phyloP scores from a whole-genome alignment of 345 rosid species.

The Citropsis articulata region DNA sequence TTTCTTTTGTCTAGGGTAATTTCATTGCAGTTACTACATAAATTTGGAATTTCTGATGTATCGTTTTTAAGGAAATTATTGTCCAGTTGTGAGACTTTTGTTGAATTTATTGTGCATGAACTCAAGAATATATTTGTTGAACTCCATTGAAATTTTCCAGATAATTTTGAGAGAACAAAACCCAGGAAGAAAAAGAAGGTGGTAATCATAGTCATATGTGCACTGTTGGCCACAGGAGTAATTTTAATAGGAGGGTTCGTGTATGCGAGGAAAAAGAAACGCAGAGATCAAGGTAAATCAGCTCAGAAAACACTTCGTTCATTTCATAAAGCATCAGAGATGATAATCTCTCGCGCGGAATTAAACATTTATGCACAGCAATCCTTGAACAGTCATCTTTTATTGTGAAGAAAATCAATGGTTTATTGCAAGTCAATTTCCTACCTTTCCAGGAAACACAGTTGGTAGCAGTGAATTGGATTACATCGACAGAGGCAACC shows the following conservation, averaged over 20 bases:
- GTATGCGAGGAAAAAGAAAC: background rate
- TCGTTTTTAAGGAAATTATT: background rate
- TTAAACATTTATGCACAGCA: background rate
- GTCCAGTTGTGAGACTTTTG: background rate
- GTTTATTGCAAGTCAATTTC: too few relatives aligned
- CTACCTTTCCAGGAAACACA: background rate
- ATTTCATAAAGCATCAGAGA: background rate
- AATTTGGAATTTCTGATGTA: background rate
- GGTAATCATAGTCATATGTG: background rate
- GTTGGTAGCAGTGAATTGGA: background rate
- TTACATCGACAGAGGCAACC: slow-evolving; percentile 3
- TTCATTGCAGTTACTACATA: background rate
- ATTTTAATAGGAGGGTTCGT: background rate
- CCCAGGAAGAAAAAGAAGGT: background rate
- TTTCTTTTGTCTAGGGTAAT: background rate
- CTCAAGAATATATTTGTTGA: background rate
- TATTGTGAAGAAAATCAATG: too few relatives aligned
- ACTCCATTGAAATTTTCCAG: background rate
- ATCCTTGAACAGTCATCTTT: background rate
- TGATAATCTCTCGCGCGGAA: background rate
- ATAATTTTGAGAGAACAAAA: background rate
- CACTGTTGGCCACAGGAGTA: background rate
- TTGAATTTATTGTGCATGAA: background rate
- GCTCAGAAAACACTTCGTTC: too few relatives aligned
- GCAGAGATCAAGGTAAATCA: background rate